These are phyloP conservation scores for Sporisorium reilianum DNA, from an alignment of 1,284 basidiomycete genomes.

Conservation along the genomic window DNA sequence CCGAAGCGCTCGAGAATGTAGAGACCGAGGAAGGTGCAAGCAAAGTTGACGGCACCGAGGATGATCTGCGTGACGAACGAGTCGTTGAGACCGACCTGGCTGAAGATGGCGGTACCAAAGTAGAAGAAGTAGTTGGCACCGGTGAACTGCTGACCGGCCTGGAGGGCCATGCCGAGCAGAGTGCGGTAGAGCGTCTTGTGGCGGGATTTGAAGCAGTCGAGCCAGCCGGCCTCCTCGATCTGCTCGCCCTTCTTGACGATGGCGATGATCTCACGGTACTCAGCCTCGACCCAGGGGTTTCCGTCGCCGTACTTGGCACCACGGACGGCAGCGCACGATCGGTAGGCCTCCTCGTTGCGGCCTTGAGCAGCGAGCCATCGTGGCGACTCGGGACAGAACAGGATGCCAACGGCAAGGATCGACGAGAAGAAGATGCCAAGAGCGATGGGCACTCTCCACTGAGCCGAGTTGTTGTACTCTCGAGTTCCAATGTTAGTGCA, in stretches of 20 bases:
- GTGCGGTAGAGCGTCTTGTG: slow-evolving; percentile 67
- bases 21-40: slow-evolving; percentile 75
- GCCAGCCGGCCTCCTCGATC: slow-evolving; percentile 46
- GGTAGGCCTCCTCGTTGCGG: slow-evolving; percentile 74
- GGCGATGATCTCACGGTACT: slow-evolving; percentile 64
- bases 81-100: slow-evolving; percentile 75
- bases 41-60: slow-evolving; percentile 75
- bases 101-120: slow-evolving; percentile 76
- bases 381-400: slow-evolving; percentile 83
- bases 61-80: slow-evolving; percentile 77
- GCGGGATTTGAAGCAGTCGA: slow-evolving; percentile 62
- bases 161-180: slow-evolving; percentile 75
- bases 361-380: slow-evolving; percentile 75
- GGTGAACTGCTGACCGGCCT: slow-evolving; percentile 81
- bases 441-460: slow-evolving; percentile 79
- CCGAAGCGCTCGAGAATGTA: slow-evolving; percentile 75
- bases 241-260: slow-evolving; percentile 49
- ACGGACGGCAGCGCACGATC: slow-evolving; percentile 74
- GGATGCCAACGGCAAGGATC: slow-evolving; percentile 77
- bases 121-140: slow-evolving; percentile 74
- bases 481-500: slow-evolving; percentile 66
- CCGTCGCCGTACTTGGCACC: slow-evolving; percentile 71
- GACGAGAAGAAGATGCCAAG: slow-evolving; percentile 79
- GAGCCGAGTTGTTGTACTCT: slow-evolving; percentile 67
- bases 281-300: slow-evolving; percentile 62